Base-by-base conservation (phyloP, 345 rosid species). In the Bruguiera gymnorhiza region DNA sequence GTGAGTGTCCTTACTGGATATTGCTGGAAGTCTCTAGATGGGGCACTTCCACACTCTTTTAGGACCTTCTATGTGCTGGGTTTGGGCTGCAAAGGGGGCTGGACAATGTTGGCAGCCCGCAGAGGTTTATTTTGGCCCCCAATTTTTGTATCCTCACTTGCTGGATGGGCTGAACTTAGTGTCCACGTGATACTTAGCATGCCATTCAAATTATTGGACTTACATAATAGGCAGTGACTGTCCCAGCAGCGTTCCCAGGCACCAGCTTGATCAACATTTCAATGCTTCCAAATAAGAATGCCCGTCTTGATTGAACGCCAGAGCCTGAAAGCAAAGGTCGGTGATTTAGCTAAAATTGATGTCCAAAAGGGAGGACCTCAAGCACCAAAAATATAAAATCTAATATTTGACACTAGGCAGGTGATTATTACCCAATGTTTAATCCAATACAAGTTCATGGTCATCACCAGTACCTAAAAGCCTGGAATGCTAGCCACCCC, bases 161-260 rank as follows among this genome's bases (percentile, higher is more conserved):
- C 24, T 23, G 24, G 24, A 23, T 23, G 24, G 24, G 24, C 24
- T 23, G 24, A 23, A 23, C 24, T 23, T 23, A 23, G 24, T 23
- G 0, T 23, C 24, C 24, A 23, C 24, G 24, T 23, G n/a, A n/a
- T n/a, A n/a, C n/a, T 43, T 43, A 13, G 5, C 50, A 43, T 15
- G 18, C 50, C 50, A 15, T 18, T 43, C 50, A 11, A 43, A 43
- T 43, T 43, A 56, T 62, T 57, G 62, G 56, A 54, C 80, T 81
- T 81, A 86, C 93, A 31, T 88, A 85, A 71, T 86, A 86, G 60
- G 93, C 87, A 24, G 86, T 78, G 68, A 89, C 89, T 21, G 90
- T 92, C 76, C 97, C 93, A 2, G 97, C 97, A 58, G 97, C 86
- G 73, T 89, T 79, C n/a, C 92, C 87, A 6, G 96, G 90, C 26